Percentiles rank a stretch among this genome's conserved stretches.
Evolutionary conservation across 2,329 filamentous ascomycete genomes (phyloP).

Genomic region (Ceratocystis cubensis): DNA sequence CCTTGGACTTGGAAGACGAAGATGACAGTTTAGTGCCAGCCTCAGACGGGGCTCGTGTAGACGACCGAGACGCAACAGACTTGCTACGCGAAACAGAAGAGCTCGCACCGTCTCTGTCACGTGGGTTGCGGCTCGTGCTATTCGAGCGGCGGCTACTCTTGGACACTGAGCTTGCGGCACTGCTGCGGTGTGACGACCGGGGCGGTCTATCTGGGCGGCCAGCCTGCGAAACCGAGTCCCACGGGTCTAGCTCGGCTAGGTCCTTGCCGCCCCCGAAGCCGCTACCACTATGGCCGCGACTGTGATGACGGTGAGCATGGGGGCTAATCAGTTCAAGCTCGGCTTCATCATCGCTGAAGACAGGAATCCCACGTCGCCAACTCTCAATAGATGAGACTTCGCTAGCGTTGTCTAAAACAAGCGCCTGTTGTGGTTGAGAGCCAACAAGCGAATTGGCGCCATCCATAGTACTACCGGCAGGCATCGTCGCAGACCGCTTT

Average conservation of each 20-base stretch:
- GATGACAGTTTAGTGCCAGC: conserved; percentile 8
- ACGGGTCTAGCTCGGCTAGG: conserved; percentile 32
- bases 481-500: conserved; percentile 18
- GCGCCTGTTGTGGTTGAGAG: conserved; percentile 35
- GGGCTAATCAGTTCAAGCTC: conserved; percentile 48
- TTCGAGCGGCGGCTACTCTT: conserved; percentile 18
- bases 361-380: conserved; percentile 40
- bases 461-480: conserved; percentile 17
- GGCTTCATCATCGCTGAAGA: conserved; percentile 36
- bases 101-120: conserved; percentile 21
- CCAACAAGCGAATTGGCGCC: conserved; percentile 27
- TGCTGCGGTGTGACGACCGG: conserved; percentile 21
- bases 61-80: conserved; percentile 2
- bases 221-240: conserved; percentile 21
- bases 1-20: conserved; percentile 5
- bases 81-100: conserved; percentile 19
- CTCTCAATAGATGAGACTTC: conserved; percentile 46
- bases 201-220: conserved; percentile 23
- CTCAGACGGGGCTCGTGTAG: neutral
- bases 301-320: conserved; percentile 36
- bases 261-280: conserved; percentile 28
- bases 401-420: conserved; percentile 35
- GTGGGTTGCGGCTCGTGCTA: conserved; percentile 25
- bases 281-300: conserved; percentile 22
- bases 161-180: conserved; percentile 14